These are phyloP conservation scores for Paraphaeosphaeria sporulosa DNA, from an alignment of 2,329 filamentous ascomycete species.

Conservation along the genomic window DNA sequence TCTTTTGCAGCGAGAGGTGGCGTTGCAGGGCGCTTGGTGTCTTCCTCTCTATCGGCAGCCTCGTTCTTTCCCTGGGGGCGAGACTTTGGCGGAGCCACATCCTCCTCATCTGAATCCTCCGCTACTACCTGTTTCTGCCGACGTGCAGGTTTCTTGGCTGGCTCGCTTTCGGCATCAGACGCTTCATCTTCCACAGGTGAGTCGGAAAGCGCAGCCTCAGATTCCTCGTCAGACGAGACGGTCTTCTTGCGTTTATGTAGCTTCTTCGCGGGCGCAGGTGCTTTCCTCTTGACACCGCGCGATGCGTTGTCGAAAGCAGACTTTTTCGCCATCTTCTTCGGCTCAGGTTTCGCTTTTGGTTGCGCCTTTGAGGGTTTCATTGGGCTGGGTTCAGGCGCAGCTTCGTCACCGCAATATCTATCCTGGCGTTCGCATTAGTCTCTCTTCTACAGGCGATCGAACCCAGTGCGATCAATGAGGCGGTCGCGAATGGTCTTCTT, in stretches of 20 bases:
- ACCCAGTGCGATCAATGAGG: background rate
- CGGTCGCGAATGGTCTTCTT: background rate
- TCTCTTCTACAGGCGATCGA: background rate
- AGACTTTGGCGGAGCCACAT: conserved; percentile 18
- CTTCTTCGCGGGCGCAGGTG: conserved; percentile 37
- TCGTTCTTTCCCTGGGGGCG: conserved; percentile 22
- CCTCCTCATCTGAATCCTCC: conserved; percentile 41
- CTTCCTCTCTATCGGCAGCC: conserved; percentile 28
- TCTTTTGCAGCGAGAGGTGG: conserved; percentile 22
- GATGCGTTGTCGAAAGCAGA: conserved; percentile 16
- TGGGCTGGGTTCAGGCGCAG: conserved; percentile 24
- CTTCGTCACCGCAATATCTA: conserved; percentile 37
- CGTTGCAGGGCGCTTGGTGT: conserved; percentile 18
- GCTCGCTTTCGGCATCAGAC: conserved; percentile 38
- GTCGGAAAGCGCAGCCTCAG: conserved; percentile 33
- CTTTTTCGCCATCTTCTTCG: conserved; percentile 30
- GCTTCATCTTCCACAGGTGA: conserved; percentile 17
- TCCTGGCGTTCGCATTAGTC: conserved; percentile 28
- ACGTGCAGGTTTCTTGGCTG: conserved; percentile 32
- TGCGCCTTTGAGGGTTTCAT: conserved; percentile 33
- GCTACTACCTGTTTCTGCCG: conserved; percentile 36
- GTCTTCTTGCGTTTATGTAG: conserved; percentile 42
- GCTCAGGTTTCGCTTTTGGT: conserved; percentile 28
- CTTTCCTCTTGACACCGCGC: conserved; percentile 42
- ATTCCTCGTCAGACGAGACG: conserved; percentile 39